phyloP scores from a whole-genome alignment of 129 eudicot species.

The Cynara cardunculus region DNA sequence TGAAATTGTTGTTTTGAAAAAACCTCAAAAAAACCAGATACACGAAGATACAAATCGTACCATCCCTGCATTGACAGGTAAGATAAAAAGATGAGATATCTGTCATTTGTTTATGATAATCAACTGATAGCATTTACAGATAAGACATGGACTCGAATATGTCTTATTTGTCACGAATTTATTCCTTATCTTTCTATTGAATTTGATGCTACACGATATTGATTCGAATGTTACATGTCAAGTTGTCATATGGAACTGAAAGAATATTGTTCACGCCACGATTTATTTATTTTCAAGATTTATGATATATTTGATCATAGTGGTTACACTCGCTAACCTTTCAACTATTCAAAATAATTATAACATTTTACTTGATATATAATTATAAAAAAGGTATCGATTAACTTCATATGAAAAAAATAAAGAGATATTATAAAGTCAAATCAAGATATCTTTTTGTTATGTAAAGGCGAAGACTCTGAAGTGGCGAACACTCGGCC shows the following conservation, averaged over 20 bases:
- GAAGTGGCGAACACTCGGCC: not conserved
- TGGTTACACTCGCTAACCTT: not conserved
- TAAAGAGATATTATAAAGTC: not conserved
- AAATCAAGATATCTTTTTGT: too few species aligned
- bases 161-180: not conserved
- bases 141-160: not conserved
- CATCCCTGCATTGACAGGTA: not conserved
- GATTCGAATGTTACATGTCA: not conserved
- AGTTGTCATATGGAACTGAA: not conserved
- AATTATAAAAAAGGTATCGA: too few species aligned
- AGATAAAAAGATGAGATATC: not conserved
- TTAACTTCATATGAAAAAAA: not conserved
- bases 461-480: too few species aligned
- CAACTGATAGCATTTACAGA: not conserved
- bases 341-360: not conserved
- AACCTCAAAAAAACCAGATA: too few species aligned
- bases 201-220: not conserved
- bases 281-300: too few species aligned
- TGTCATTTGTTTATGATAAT: not conserved
- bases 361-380: too few species aligned
- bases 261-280: not conserved
- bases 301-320: not conserved
- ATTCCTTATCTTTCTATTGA: not conserved
- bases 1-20: not conserved
- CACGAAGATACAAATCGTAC: too few species aligned